Percentiles rank a stretch among this genome's conserved stretches.
These are phyloP conservation scores for Acacia melanoxylon DNA, from an alignment of 306 rosid genomes.

Conservation along the genomic window DNA sequence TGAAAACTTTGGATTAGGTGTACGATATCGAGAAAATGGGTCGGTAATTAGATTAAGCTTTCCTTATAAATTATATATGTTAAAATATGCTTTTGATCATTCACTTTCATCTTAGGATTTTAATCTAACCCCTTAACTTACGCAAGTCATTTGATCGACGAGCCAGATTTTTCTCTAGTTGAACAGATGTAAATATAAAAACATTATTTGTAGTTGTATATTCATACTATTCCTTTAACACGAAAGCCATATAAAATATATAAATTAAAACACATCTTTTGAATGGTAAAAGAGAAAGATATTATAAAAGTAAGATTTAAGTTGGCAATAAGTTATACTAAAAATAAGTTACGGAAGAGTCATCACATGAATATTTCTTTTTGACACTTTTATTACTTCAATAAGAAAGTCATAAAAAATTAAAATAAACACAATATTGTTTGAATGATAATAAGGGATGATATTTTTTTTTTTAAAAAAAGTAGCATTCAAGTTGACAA, in stretches of 20 bases:
- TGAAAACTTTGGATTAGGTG: not conserved
- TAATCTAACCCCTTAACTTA: not conserved
- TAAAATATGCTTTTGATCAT: not conserved
- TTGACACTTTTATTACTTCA: not conserved
- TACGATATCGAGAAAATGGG: not conserved
- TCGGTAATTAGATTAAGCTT: conserved; percentile 25
- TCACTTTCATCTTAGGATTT: not conserved
- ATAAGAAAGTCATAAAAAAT: not conserved
- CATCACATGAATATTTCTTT: not conserved
- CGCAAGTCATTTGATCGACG: not conserved
- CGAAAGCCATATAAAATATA: not conserved
- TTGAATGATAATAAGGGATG: not conserved
- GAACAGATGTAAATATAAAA: not conserved
- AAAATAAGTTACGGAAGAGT: not conserved
- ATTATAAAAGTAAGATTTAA: not conserved
- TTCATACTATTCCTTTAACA: not conserved
- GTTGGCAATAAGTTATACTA: not conserved
- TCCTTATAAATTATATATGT: not conserved
- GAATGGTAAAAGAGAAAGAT: not conserved
- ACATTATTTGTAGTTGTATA: not conserved
- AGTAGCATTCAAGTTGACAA: not conserved
- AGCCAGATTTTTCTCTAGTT: not conserved
- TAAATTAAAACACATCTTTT: not conserved
- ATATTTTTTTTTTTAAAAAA: not conserved
- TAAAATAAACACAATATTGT: not conserved